Evolutionary conservation across 345 rosid species (phyloP), one percentile per base, ranked within the genome.

Genomic region (Citrus unshiu): DNA sequence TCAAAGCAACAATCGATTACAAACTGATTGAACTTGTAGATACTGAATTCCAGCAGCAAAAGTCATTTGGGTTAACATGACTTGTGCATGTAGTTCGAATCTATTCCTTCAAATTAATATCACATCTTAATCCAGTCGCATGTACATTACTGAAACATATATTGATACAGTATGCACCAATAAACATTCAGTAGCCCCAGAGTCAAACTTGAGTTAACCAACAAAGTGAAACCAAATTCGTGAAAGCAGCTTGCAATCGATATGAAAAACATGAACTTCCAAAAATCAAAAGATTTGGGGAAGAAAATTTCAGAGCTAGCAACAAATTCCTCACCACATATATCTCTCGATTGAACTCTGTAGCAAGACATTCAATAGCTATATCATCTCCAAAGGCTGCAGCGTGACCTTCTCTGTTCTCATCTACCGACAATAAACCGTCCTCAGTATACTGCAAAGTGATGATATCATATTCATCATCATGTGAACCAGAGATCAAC

Each of bases 361-460:
- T 96, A 14, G 98, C 99, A 46, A 96, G 94, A 81, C 97, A 94
- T 77, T 96, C 97, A 1, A 96, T 94, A 2, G 99, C 99, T 27
- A 96, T 92, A 74, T 96, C 98, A 85, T 96, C 99, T n/a, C 99
- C 99, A 66, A 96, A 96, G 2, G 98, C 98, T 1, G 98, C 99
- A 7, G 98, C 93, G 75, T 84, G 95, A 6, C 99, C 99, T 58
- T 78, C 82, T 77, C 95, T 83, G 62, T 94, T 94, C 88, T 94
- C 99, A 43, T 94, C 97, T 54, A 93, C 92, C 49, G 95, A 92
- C 65, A 94, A 88, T 68, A 96, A 89, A 71, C 99, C 99, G 51
- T 93, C 99, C 88, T 94, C 98, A 0, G 97, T 94, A 68, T 96
- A 94, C 80, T 91, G 98, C 88, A 93, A 87, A 64, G 97, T 90